A percentile compares a stretch with the other conserved stretches of the same genome.
Conservation (phyloP, 2,329 filamentous ascomycete genomes). For the Sordariomycetes sp. region DNA sequence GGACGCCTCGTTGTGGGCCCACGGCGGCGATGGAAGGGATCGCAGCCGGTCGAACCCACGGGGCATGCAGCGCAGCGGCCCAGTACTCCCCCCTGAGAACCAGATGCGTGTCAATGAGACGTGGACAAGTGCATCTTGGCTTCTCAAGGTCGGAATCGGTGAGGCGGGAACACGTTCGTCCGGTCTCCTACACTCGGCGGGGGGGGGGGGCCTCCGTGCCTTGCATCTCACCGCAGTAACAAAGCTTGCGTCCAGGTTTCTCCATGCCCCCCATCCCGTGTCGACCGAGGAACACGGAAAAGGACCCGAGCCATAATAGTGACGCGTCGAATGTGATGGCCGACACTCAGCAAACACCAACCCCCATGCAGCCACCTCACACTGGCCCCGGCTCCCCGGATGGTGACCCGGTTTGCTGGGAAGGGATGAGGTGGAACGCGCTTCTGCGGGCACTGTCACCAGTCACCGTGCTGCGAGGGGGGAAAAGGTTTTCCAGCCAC, state of each 20-base stretch:
- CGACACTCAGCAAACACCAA: not conserved
- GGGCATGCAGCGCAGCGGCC: no score
- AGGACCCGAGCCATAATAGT: not conserved
- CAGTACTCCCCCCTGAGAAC: no score
- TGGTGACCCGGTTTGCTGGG: slow-evolving; percentile 4
- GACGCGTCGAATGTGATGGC: not conserved
- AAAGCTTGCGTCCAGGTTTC: no score
- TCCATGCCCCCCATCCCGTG: no score
- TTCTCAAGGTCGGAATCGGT: no score
- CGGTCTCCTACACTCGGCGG: no score
- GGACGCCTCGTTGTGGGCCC: not conserved
- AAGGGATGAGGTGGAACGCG: not conserved
- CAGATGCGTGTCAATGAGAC: no score
- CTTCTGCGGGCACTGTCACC: not conserved
- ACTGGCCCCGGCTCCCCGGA: not conserved
- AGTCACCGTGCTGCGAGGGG: not conserved
- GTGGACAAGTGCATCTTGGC: no score
- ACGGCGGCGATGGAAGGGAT: not conserved
- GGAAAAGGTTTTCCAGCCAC: not conserved
- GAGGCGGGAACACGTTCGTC: no score
- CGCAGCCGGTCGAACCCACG: not conserved
- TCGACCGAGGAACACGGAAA: not conserved
- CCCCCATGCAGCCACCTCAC: not conserved
- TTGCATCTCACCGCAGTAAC: no score
- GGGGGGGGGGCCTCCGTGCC: no score